Conservation (phyloP, 1,139 yeast species). For the Pichia sp. region DNA sequence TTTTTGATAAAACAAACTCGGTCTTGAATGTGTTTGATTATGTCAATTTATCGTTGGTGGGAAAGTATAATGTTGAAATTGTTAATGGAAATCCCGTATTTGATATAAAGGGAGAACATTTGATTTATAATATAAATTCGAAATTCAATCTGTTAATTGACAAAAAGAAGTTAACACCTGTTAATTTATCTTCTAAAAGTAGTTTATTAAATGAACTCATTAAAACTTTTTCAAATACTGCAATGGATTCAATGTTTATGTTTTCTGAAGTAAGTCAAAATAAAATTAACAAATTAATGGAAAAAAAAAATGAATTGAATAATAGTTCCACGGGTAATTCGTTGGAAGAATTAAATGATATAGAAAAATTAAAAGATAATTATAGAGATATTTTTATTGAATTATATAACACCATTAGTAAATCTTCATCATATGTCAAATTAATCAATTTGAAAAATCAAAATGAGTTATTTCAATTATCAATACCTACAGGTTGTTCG, state of each 20-base stretch:
- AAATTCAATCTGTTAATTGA: slow-evolving; percentile 10
- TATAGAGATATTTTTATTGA: slow-evolving; percentile 24
- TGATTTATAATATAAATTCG: slow-evolving; percentile 40
- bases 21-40: slow-evolving; percentile 12
- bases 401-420: slow-evolving; percentile 25
- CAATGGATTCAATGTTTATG: slow-evolving; percentile 48
- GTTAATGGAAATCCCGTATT: slow-evolving; percentile 40
- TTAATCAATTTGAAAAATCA: slow-evolving; percentile 22
- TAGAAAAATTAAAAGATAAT: slow-evolving; percentile 10
- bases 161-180: slow-evolving; percentile 34
- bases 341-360: background rate
- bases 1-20: slow-evolving; percentile 19
- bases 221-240: slow-evolving; percentile 44
- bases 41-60: background rate
- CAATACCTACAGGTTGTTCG: slow-evolving; percentile 60
- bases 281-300: slow-evolving; percentile 37
- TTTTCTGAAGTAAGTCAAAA: slow-evolving; percentile 46
- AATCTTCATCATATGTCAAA: slow-evolving; percentile 29
- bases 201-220: slow-evolving; percentile 43
- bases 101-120: slow-evolving; percentile 47
- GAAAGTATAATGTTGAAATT: slow-evolving; percentile 33
- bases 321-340: background rate
- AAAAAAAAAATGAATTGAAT: slow-evolving; percentile 15
- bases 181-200: slow-evolving; percentile 41
- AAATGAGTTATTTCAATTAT: slow-evolving; percentile 44